Evolutionary conservation across 352 stramenopile genomes (phyloP), one percentile per base, ranked within the genome.

Genomic region (Aphanomyces invadans): DNA sequence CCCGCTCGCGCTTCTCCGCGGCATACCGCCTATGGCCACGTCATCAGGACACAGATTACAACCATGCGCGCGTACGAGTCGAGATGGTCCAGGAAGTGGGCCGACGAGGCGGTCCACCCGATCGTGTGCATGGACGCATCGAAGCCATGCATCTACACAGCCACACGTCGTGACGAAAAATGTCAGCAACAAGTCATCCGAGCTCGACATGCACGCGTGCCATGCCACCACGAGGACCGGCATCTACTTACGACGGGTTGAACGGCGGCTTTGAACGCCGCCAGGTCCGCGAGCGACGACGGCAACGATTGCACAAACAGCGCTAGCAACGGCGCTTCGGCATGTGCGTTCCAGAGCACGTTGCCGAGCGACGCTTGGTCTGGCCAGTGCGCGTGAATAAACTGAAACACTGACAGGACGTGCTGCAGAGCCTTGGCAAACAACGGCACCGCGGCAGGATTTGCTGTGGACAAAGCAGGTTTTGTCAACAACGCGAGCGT

Each of bases 111-210:
- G 11, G 49, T 2, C 49, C 49, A 57, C 17, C 29, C 2, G 9
- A 57, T 57, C 29, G 49, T 57, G 2, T 32, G 49, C 49, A 67
- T 39, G 7, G 60, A 67, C 19, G 60, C 60, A 19, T 67, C 60
- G 32, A 67, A 67, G 29, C 60, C 38, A 48, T 67, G 60, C 60
- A 66, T 36, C 59, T 66, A 26, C n/a, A n/a, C n/a, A n/a, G n/a
- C n/a, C n/a, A n/a, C n/a, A n/a, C n/a, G n/a, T n/a, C n/a, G n/a
- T n/a, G n/a, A n/a, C n/a, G n/a, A n/a, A n/a, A n/a, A n/a, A n/a
- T n/a, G n/a, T n/a, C n/a, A n/a, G n/a, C n/a, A n/a, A n/a, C n/a
- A n/a, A n/a, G n/a, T n/a, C n/a, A n/a, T n/a, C n/a, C n/a, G n/a
- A n/a, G n/a, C n/a, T n/a, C n/a, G n/a, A n/a, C n/a, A n/a, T n/a